These are phyloP conservation scores for Trypanosoma platydactyli DNA, from an alignment of 208 protist genomes.

Conservation along the genomic window DNA sequence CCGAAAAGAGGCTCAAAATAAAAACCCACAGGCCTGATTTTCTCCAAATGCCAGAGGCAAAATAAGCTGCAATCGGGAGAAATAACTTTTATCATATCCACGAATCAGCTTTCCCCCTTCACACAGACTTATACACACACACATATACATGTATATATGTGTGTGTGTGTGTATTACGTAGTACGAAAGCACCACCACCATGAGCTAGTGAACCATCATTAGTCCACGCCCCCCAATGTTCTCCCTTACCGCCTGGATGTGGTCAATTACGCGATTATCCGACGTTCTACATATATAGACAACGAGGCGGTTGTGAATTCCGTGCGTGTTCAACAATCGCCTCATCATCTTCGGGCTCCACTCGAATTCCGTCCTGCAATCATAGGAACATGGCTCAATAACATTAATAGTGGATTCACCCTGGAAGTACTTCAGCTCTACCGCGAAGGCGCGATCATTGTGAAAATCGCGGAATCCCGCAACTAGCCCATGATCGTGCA, in stretches of 20 bases:
- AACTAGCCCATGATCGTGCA: slow-evolving; percentile 88
- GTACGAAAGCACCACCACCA: not conserved
- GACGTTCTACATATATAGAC: slow-evolving; percentile 85
- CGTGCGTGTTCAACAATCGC: slow-evolving; percentile 77
- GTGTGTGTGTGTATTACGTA: too few relatives aligned
- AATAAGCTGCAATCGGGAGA: too few relatives aligned
- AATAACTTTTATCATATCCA: too few relatives aligned
- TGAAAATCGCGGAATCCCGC: slow-evolving; percentile 91
- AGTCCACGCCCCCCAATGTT: slow-evolving; percentile 83
- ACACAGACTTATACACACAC: too few relatives aligned
- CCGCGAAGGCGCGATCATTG: slow-evolving; percentile 89
- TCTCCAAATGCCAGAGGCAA: too few relatives aligned
- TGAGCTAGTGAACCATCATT: slow-evolving; percentile 82
- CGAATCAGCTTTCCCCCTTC: too few relatives aligned
- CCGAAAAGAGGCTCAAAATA: not conserved
- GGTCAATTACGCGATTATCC: slow-evolving; percentile 89
- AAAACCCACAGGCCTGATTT: slow-evolving; percentile 1
- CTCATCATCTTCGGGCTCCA: slow-evolving; percentile 94
- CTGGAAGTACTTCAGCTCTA: slow-evolving; percentile 93
- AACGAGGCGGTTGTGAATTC: slow-evolving; percentile 87
- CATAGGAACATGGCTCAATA: slow-evolving; percentile 87
- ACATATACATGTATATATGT: too few relatives aligned
- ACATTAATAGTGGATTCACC: slow-evolving; percentile 84
- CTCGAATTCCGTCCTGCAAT: slow-evolving; percentile 89
- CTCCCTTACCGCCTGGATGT: slow-evolving; percentile 88